Conservation (phyloP, 106 monocot genomes). For the Acorus gramineus region DNA sequence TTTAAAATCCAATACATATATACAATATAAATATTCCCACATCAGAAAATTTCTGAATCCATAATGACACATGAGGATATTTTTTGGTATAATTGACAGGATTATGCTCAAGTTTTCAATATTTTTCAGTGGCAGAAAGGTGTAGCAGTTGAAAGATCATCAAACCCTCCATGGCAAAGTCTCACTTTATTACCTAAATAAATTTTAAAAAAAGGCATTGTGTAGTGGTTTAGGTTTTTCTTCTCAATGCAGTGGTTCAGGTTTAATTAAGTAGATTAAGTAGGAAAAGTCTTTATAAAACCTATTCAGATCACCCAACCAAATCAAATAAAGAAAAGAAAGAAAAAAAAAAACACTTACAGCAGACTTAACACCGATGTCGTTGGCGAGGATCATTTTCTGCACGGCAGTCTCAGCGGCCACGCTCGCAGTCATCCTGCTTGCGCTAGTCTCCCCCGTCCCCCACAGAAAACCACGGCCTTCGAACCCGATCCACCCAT, state of each 20-base stretch:
- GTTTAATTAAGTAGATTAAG: neutral
- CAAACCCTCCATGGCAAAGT: too few relatives aligned
- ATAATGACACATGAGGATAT: too few relatives aligned
- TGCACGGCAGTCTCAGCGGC: constrained; percentile 39
- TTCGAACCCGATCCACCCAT: neutral
- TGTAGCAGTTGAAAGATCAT: too few relatives aligned
- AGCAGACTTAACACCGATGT: neutral
- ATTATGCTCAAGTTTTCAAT: too few relatives aligned
- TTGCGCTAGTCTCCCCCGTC: constrained; percentile 27
- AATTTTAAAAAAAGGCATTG: neutral
- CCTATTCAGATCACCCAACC: too few relatives aligned
- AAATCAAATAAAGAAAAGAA: too few relatives aligned
- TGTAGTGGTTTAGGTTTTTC: neutral
- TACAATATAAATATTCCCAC: too few relatives aligned
- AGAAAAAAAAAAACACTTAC: too few relatives aligned
- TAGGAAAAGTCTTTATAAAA: neutral
- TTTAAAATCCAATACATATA: too few relatives aligned
- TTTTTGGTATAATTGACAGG: too few relatives aligned
- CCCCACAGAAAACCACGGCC: neutral
- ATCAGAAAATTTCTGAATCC: too few relatives aligned
- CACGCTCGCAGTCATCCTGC: constrained; percentile 30
- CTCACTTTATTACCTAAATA: neutral
- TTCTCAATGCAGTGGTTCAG: neutral
- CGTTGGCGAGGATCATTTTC: constrained; percentile 53
- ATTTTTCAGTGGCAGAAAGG: too few relatives aligned